A percentile compares a stretch with the other conserved stretches of the same genome.
Conservation (phyloP, 176 grass and related monocot species). For the Stipa capillata region DNA sequence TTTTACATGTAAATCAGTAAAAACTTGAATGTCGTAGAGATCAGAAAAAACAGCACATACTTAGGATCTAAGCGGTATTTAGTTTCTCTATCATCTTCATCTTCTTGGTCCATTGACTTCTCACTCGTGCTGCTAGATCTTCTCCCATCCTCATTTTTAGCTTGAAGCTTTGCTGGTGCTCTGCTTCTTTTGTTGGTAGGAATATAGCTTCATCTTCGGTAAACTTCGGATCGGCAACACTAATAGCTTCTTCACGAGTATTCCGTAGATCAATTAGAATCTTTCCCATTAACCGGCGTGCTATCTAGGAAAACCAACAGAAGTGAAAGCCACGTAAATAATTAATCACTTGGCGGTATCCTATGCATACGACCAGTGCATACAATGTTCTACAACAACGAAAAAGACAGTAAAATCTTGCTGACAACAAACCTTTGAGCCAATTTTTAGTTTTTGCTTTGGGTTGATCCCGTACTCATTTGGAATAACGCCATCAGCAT, state of each 20-base stretch:
- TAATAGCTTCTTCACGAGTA: slow-evolving; percentile 92
- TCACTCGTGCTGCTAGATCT: slow-evolving; percentile 65
- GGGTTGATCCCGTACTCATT: slow-evolving; percentile 99
- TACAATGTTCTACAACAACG: not conserved
- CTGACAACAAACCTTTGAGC: slow-evolving; percentile 68
- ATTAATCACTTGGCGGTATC: not conserved
- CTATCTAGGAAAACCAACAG: slow-evolving; percentile 47
- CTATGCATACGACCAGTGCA: too few species aligned
- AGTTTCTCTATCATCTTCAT: slow-evolving; percentile 98
- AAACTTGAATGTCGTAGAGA: not conserved
- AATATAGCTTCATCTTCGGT: slow-evolving; percentile 45
- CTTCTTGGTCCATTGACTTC: slow-evolving; percentile 72
- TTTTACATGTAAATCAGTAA: slow-evolving; percentile 15
- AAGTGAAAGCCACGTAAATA: not conserved
- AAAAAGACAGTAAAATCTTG: not conserved
- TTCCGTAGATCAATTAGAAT: slow-evolving; percentile 92
- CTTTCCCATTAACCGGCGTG: slow-evolving; percentile 91
- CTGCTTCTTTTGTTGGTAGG: slow-evolving; percentile 49
- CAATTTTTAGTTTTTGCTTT: slow-evolving; percentile 93
- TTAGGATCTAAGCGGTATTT: slow-evolving; percentile 98
- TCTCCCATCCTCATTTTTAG: slow-evolving; percentile 64
- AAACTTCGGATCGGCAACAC: slow-evolving; percentile 56
- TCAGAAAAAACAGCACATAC: slow-evolving; percentile 32
- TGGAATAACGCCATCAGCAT: slow-evolving; percentile 97
- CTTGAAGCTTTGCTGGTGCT: slow-evolving; percentile 47